Evolutionary conservation across 1,284 basidiomycete genomes (phyloP), one percentile per base, ranked within the genome.

Genomic region (Erythrobasidium hasegawianum): DNA sequence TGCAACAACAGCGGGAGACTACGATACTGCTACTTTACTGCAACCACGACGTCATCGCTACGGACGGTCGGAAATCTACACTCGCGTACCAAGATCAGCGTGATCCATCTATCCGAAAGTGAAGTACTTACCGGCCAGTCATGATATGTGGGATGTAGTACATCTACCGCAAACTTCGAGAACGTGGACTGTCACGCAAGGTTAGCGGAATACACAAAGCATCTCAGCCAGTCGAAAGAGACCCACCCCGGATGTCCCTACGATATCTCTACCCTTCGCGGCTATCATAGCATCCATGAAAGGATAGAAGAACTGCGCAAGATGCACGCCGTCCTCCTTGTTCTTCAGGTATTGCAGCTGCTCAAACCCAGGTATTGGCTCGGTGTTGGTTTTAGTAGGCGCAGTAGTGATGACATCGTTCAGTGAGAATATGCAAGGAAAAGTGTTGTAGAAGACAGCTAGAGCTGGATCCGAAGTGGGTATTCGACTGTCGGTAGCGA

Each of bases 271-370:
- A 0, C 84, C 85, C 57, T 80, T 80, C 0, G 82, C 83, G n/a
- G 83, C 81, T 33, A 89, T 81, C 77, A 88, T 80, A 8, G 85
- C 86, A 72, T 89, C 87, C 38, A 90, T 73, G 61, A 88, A 82
- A 0, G 87, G 85, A 22, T 82, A 71, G 20, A 87, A 68, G 72
- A 85, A 84, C 8, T 73, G 71, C 22, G 75, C 79, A 55, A 89
- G 76, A 33, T 68, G 73, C 18, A 85, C 77, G 1, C 80, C 81
- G 72, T 89, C 87, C 45, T 82, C 78, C 10, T 73, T 78, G 70
- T 84, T 86, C 39, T 74, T 73, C 40, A 86, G 68, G 16, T 69
- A 61, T 33, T 79, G 76, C 26, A 89, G 72, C 1, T 74, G 69
- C 5, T 70, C 71, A 22, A 80, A 73, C 33, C 79, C 75, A 0